Evolutionary conservation across 352 stramenopile species (phyloP), one percentile per base, ranked within the genome.

Genomic region (Pilasporangium apinafurcum): DNA sequence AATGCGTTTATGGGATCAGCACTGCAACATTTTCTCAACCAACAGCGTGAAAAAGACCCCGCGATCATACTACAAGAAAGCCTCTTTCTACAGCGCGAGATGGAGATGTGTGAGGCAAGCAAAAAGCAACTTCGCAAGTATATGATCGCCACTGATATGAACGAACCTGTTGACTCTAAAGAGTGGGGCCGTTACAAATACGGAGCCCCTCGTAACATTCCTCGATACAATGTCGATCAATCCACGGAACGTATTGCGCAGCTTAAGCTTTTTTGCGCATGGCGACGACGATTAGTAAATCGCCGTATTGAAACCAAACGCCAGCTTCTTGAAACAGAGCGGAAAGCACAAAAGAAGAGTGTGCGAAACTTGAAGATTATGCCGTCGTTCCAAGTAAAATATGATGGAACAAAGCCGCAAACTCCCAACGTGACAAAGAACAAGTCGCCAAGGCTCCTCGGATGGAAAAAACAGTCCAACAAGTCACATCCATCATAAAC

Each of bases 151-250:
- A 85, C 72, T 1, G 73, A 88, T 29, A 40, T 62, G 37, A 63
- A 78, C 35, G 58, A 80, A 21, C 43, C 51, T 5, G 73, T 75
- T 13, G 76, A 88, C 47, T 53, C 61, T 0, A 83, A 76, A 37
- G 76, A 88, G 32, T 88, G 76, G 76, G 48, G 51, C 26, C 56
- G 70, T 0, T 86, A 88, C 43, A 60, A 69, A n/a, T 76, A 70
- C 28, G 60, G 70, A 1, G 49, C 51, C 17, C 68, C 70, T 7
- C 63, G 64, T 6, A 46, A 58, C 24, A 58, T 80, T 0, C 73
- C 72, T 5, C 63, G 47, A 20, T 44, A 68, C 22, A 65, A 80
- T 30, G 63, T 84, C 0, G 70, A 83, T 32, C 51, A 72, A 14
- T 56, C 52, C 27, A 71, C 65, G 0, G 76, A 88, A 21, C 26